Evolutionary conservation across 352 stramenopile species (phyloP), one percentile per base, ranked within the genome.

Genomic region (Phytophthora pseudosyringae): DNA sequence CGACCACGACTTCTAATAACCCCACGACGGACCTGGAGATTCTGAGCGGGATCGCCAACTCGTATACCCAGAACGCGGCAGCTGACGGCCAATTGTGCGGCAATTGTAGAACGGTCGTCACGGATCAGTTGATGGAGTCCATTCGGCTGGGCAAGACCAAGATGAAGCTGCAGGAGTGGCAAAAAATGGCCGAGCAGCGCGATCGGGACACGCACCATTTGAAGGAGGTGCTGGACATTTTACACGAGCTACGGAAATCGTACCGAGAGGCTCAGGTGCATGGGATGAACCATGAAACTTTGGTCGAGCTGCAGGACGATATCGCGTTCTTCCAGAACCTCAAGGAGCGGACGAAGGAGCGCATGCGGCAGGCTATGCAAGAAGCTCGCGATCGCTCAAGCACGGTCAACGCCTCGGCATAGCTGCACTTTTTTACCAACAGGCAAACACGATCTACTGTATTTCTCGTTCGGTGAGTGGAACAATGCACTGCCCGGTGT

Each of bases 11-110:
- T 1, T 31, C 39, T 10, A 52, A 61, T 26, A 82, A 81, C 49
- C 55, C 76, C 9, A 78, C 76, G 2, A 89, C 80, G 2, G 84
- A 93, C 54, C 66, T 93, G 41, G 84, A 93, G 64, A 93, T 93
- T 73, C 59, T 93, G 33, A 93, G 84, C 57, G 84, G 84, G n/a
- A 93, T 93, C 51, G 84, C 84, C 39, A 91, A 93, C 59, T 85
- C 79, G 21, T 93, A 93, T 68, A 93, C 84, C 44, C 76, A 86
- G 60, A 89, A 81, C 47, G 60, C 59, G 33, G 58, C 46, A 7
- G 57, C 60, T n/a, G 71, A 87, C 39, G 76, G 64, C 46, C 74
- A 86, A 65, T 78, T 90, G 28, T 91, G 84, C 56, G 69, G 67
- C 32, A 85, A 69, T 51, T 93, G 82, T 49, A 71, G 81, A 18